phyloP scores from a whole-genome alignment of 148 eudicot genomes.

The Chenopodium formosanum region DNA sequence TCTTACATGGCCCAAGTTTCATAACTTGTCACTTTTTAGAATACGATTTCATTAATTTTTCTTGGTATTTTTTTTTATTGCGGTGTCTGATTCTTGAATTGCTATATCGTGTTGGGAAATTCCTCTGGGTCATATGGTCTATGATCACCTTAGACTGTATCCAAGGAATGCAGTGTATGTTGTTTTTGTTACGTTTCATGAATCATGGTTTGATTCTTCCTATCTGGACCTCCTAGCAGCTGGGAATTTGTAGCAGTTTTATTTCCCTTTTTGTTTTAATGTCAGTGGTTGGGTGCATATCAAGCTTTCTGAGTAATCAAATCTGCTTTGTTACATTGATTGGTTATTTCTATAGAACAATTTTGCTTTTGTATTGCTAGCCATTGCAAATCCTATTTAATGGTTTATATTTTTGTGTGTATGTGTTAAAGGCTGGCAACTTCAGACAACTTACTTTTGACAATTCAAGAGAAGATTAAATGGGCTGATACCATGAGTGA shows the following conservation, averaged over 20 bases:
- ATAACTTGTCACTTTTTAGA: background rate
- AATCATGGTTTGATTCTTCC: background rate
- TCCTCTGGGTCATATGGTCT: background rate
- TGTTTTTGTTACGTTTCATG: background rate
- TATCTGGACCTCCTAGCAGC: background rate
- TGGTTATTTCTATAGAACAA: background rate
- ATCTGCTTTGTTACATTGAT: background rate
- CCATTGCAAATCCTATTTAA: background rate
- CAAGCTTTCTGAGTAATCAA: background rate
- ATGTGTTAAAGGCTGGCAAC: conserved; percentile 59
- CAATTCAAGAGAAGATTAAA: conserved; percentile 95
- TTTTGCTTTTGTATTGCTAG: background rate
- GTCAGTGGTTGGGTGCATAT: background rate
- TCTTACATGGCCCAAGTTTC: background rate
- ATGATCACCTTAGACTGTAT: background rate
- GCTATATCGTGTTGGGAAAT: background rate
- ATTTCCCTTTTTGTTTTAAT: background rate
- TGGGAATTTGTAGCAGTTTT: background rate
- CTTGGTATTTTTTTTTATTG: background rate
- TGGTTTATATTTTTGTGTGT: background rate
- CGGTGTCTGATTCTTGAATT: background rate
- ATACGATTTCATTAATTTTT: background rate
- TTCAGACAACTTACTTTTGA: conserved; percentile 68
- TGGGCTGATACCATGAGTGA: conserved; percentile 96
- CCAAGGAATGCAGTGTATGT: background rate